Base-by-base conservation (phyloP, 768 basidiomycete genomes). In the Polyporus arcularius region DNA sequence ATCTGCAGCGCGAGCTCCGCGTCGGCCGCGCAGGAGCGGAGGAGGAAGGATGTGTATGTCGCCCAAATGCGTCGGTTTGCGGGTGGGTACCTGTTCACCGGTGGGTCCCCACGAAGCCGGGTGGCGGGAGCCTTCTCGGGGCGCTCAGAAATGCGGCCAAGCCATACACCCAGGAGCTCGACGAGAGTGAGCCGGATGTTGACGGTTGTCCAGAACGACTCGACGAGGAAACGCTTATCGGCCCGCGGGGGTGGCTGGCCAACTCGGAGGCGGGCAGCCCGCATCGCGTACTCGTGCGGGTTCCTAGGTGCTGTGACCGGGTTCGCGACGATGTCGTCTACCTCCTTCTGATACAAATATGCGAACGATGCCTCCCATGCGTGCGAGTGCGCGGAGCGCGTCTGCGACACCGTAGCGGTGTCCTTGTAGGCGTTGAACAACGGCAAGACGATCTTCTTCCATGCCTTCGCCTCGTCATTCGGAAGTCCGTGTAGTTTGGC, bases 281-380 rank as follows among this genome's bases (percentile, higher is more conserved):
- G 76, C 77, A 87, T 78, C 2, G 85, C 85, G 58, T 80, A 67
- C 53, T 80, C 76, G 60, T 79, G 66, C 0, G 82, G 85, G 18
- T 74, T 67, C 39, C 75, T 68, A 2, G 82, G 79, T 6, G 76
- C 73, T 14, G 52, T 69, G 0, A 63, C 48, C 1, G 76, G 78
- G 61, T 83, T 67, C 3, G 18, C 28, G 9, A 68, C 45, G 11
- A 70, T 68, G 4, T 59, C 54, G 0, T 75, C 68, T 68, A 85
- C 67, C 68, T 87, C 85, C 51, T 74, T 70, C 42, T 79, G 73
- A 56, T 81, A 81, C 4, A 88, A 72, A 58, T 71, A 80, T 0
- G 85, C 77, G 61, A 84, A 77, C 0, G 87, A 82, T 0, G 84
- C 80, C 55, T 89, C 82, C 80, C 84, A 89, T 1, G 87, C 87